Conservation (phyloP, 768 basidiomycete species). For the Inosperma sp. region DNA sequence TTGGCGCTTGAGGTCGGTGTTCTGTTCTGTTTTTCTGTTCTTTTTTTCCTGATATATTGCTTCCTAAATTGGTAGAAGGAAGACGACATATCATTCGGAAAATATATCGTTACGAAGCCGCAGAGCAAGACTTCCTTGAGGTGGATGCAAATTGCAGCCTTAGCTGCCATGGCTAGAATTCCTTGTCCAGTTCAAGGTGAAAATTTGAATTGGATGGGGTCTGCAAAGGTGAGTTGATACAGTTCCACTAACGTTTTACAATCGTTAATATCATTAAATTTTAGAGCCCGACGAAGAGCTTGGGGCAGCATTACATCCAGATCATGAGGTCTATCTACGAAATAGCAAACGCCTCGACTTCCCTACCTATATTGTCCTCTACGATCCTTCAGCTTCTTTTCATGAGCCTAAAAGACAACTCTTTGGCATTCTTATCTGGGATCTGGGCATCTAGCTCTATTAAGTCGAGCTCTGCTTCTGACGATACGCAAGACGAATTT, state of each 20-base stretch:
- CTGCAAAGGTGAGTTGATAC: constrained; percentile 30
- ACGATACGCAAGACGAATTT: constrained; percentile 21
- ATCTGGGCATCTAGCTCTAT: too few species aligned
- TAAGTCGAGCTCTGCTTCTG: too few species aligned
- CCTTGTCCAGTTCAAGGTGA: constrained; percentile 39
- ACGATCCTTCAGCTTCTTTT: constrained; percentile 63
- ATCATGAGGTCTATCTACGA: constrained; percentile 64
- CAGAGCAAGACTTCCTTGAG: constrained; percentile 50
- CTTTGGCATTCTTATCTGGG: constrained; percentile 77
- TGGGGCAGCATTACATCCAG: constrained; percentile 45
- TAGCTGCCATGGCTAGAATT: constrained; percentile 49
- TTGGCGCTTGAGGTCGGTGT: constrained; percentile 29
- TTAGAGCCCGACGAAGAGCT: constrained; percentile 15
- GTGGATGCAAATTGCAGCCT: constrained; percentile 54
- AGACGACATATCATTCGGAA: constrained; percentile 42
- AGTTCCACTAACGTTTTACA: neutral
- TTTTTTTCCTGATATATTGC: neutral
- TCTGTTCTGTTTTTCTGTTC: neutral
- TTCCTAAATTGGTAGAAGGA: constrained; percentile 35
- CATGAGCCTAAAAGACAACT: constrained; percentile 58
- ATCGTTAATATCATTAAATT: neutral
- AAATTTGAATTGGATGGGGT: constrained; percentile 46
- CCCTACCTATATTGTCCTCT: constrained; percentile 47
- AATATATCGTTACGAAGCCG: constrained; percentile 53
- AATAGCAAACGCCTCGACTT: constrained; percentile 54